These are phyloP conservation scores for Pyrus hybrid DNA, from an alignment of 331 rosid species.

Conservation along the genomic window DNA sequence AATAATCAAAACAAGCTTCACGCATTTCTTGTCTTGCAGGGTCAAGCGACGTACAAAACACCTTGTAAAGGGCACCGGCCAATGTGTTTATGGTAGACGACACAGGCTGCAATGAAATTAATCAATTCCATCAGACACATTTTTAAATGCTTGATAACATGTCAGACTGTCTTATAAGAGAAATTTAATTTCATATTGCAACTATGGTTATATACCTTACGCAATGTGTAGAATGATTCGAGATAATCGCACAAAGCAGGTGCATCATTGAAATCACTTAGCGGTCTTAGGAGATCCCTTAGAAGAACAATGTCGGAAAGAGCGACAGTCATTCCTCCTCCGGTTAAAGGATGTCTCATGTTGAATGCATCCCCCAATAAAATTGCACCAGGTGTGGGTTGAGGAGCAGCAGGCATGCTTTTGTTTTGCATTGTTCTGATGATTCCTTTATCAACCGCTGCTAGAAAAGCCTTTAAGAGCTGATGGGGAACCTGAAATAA, in stretches of 20 bases:
- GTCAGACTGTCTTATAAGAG: background rate
- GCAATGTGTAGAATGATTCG: slow-evolving; percentile 54
- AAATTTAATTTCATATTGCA: no score
- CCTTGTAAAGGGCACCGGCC: no score
- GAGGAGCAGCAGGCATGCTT: slow-evolving; percentile 55
- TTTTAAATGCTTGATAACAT: background rate
- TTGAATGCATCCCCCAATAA: slow-evolving; percentile 17
- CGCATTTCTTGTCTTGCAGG: slow-evolving; percentile 59
- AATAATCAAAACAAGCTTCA: slow-evolving; percentile 63
- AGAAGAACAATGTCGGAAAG: background rate
- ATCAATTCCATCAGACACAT: background rate
- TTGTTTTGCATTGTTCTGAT: slow-evolving; percentile 67
- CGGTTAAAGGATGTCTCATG: no score
- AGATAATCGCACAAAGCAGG: background rate
- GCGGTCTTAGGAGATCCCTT: background rate
- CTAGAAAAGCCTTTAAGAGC: slow-evolving; percentile 2
- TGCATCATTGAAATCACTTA: no score
- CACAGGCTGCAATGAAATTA: slow-evolving; percentile 44
- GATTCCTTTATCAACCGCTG: slow-evolving; percentile 48
- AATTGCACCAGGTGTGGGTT: slow-evolving; percentile 4
- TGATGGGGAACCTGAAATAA: slow-evolving; percentile 54
- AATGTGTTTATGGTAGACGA: slow-evolving; percentile 78
- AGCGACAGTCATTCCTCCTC: background rate
- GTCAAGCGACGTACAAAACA: slow-evolving; percentile 24
- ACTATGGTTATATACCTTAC: slow-evolving; percentile 26